A percentile compares a stretch with the other conserved stretches of the same genome.
phyloP scores from a whole-genome alignment of 164 flowering plant species.

The Piper longum region DNA sequence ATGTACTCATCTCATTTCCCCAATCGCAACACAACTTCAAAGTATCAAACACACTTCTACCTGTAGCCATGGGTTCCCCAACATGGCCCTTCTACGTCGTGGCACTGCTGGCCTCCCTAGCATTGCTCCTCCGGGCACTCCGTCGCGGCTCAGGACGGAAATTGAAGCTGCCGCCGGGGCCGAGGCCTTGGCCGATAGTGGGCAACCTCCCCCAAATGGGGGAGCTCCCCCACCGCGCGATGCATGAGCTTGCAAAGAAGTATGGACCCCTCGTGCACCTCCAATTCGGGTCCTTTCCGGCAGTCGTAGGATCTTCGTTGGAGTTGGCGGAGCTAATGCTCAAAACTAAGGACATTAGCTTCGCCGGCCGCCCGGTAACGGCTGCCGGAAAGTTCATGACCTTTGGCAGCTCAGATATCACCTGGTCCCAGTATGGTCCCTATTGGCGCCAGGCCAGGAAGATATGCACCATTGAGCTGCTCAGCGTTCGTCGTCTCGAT shows the following conservation, averaged over 20 bases:
- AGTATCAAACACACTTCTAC: too few relatives aligned
- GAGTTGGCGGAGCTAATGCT: conserved; percentile 24
- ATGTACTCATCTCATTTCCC: too few relatives aligned
- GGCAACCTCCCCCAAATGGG: conserved; percentile 49
- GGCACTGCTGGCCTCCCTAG: too few relatives aligned
- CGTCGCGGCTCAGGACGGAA: too few relatives aligned
- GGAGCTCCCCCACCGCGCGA: conserved; percentile 38
- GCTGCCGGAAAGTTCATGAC: conserved; percentile 34
- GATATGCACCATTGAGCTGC: conserved; percentile 40
- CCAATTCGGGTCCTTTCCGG: conserved; percentile 34
- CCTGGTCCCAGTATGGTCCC: conserved; percentile 35
- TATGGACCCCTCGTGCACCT: conserved; percentile 42
- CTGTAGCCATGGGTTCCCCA: too few relatives aligned
- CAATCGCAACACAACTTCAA: too few relatives aligned
- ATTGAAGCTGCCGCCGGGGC: conserved; percentile 21
- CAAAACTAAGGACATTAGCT: conserved; percentile 33
- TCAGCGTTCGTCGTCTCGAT: conserved; percentile 24
- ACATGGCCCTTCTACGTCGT: too few relatives aligned
- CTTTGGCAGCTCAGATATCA: conserved; percentile 43
- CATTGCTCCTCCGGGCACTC: too few relatives aligned
- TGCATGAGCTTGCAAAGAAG: conserved; percentile 18
- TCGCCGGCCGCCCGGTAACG: conserved; percentile 32
- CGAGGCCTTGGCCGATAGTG: conserved; percentile 24
- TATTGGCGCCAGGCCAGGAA: conserved; percentile 45
- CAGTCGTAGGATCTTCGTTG: conserved; percentile 40